Base-by-base conservation (phyloP, 2,329 filamentous ascomycete genomes). In the Aspergillus flavus region DNA sequence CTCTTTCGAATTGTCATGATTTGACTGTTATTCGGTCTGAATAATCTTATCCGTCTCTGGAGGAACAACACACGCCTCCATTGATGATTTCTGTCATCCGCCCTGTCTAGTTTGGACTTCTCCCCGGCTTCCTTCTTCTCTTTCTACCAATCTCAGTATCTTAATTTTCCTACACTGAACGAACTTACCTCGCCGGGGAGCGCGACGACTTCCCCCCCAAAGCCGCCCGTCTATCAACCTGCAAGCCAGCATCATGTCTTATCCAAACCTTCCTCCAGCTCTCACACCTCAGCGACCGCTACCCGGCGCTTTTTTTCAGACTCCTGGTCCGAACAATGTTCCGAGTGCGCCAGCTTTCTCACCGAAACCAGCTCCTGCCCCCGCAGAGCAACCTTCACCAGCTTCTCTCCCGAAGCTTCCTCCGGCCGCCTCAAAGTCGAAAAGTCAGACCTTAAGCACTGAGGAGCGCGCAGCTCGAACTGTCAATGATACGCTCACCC, bases 391-490 rank as follows among this genome's bases (percentile, higher is more conserved):
- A 72, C 70, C 68, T 69, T 76, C 68, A n/a, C 73, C 65, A 61
- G 71, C 65, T 65, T 64, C 73, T 53, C 71, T 78, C 61, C 73
- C 75, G 39, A 78, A 73, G 67, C 68, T 78, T 54, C 73, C 77
- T 39, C 74, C 77, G 52, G 69, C 73, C 41, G 71, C 81, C 23
- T 72, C 76, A 32, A 79, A 80, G 68, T 72, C 83, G 39, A 80
- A 84, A 66, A 78, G 80, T 60, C 82, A 84, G 64, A 76, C 79
- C n/a, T 72, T 91, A 54, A 88, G 87, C 52, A 91, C 91, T 0
- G 86, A 96, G 64, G 86, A 91, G 69, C 91, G 92, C 78, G 95
- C 93, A 23, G 92, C 93, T 54, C 86, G 85, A 68, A 94, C 91
- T 23, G 90, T 99, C 76, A 96, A 96, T 78, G 86, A 89, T 68